These are phyloP conservation scores for Colletotrichum musicola DNA, from an alignment of 2,329 filamentous ascomycete species.

Conservation along the genomic window DNA sequence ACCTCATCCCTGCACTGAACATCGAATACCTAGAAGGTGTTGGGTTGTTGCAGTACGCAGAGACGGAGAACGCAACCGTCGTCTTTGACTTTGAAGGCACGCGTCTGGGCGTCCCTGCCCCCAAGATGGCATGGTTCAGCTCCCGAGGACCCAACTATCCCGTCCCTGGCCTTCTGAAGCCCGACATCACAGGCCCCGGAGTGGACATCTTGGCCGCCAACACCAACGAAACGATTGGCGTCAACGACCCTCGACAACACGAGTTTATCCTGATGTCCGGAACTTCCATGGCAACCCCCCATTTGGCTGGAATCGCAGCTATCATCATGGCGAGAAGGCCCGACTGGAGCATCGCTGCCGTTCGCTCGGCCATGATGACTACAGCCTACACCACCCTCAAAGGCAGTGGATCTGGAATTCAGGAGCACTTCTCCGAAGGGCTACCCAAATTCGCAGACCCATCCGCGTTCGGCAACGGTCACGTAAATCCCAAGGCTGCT, in stretches of 20 bases:
- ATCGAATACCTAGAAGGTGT: neutral
- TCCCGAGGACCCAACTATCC: slow-evolving; percentile 26
- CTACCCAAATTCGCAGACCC: neutral
- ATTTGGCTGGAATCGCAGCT: slow-evolving; percentile 33
- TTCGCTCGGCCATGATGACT: slow-evolving; percentile 36
- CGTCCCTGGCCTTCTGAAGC: slow-evolving; percentile 31
- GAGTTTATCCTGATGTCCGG: slow-evolving; percentile 33
- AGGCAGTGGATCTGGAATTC: neutral
- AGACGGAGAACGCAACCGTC: slow-evolving; percentile 5
- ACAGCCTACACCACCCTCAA: slow-evolving; percentile 26
- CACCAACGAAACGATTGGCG: slow-evolving; percentile 10
- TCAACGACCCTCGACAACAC: neutral
- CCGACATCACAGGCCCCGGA: slow-evolving; percentile 37
- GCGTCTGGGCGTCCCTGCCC: slow-evolving; percentile 23
- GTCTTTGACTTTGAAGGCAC: slow-evolving; percentile 14
- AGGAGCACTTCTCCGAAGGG: neutral
- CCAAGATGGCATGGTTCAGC: slow-evolving; percentile 35
- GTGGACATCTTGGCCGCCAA: slow-evolving; percentile 34
- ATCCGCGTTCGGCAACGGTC: slow-evolving; percentile 31
- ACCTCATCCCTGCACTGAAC: slow-evolving; percentile 16
- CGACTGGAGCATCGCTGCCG: slow-evolving; percentile 25
- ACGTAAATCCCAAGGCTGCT: slow-evolving; percentile 42
- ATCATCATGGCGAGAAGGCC: slow-evolving; percentile 36
- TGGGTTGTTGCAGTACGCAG: slow-evolving; percentile 12
- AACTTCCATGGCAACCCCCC: slow-evolving; percentile 38